Evolutionary conservation across 2,329 filamentous ascomycete genomes (phyloP).

Genomic region (Fusarium longipes): DNA sequence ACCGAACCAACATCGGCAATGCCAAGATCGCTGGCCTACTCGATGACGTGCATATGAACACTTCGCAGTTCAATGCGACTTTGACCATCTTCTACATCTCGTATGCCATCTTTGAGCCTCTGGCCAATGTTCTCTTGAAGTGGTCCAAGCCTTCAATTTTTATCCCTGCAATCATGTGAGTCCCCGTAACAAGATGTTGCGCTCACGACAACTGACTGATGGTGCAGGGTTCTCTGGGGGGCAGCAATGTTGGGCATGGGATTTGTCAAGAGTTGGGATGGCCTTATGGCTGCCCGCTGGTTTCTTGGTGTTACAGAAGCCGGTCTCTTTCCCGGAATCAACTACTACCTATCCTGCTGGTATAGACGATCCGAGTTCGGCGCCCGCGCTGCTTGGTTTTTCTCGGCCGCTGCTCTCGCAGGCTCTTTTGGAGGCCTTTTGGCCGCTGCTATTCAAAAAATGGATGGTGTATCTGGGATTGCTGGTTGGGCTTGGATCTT

Average conservation of each 20-base stretch:
- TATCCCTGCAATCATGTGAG: slow-evolving; percentile 82
- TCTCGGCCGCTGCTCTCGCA: slow-evolving; percentile 82
- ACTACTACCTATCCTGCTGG: slow-evolving; percentile 87
- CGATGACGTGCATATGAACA: slow-evolving; percentile 70
- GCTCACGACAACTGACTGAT: neutral
- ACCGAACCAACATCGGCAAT: slow-evolving; percentile 81
- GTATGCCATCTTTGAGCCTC: slow-evolving; percentile 80
- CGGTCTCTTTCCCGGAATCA: slow-evolving; percentile 80
- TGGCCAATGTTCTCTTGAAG: slow-evolving; percentile 86
- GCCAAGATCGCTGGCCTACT: slow-evolving; percentile 69
- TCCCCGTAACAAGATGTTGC: slow-evolving; percentile 35
- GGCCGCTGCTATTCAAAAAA: slow-evolving; percentile 76
- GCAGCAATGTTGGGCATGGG: slow-evolving; percentile 76
- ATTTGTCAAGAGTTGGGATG: slow-evolving; percentile 70
- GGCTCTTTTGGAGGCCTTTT: slow-evolving; percentile 82
- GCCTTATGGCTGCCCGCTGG: slow-evolving; percentile 74
- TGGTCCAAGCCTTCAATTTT: slow-evolving; percentile 80
- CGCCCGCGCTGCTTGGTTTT: slow-evolving; percentile 83
- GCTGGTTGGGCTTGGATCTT: slow-evolving; percentile 74
- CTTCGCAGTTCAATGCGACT: slow-evolving; percentile 76
- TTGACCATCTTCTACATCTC: slow-evolving; percentile 89
- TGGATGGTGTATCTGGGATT: slow-evolving; percentile 70
- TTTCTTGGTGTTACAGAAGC: slow-evolving; percentile 81
- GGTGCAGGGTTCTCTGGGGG: slow-evolving; percentile 70
- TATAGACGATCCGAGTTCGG: slow-evolving; percentile 84